phyloP scores from a whole-genome alignment of 1,284 basidiomycete species.

The Pascua sp. region DNA sequence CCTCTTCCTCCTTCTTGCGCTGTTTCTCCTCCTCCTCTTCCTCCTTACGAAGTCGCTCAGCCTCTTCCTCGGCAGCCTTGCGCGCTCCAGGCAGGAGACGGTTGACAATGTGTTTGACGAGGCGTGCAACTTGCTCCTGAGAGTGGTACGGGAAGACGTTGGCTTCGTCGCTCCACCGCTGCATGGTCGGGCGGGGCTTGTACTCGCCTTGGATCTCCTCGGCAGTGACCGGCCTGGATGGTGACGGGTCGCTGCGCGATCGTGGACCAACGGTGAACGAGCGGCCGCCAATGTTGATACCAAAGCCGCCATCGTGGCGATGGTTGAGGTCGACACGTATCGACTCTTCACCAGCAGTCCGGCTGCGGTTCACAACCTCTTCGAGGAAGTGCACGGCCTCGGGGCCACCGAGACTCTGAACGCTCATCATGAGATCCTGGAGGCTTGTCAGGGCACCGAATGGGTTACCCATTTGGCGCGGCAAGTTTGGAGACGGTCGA shows the following conservation, averaged over 20 bases:
- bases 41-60: conserved; percentile 39
- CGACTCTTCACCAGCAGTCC: conserved; percentile 22
- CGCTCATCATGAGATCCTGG: conserved; percentile 67
- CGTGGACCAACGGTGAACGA: conserved; percentile 51
- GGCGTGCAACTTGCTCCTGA: conserved; percentile 68
- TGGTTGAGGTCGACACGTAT: conserved; percentile 37
- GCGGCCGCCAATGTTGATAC: conserved; percentile 33
- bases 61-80: conserved; percentile 46
- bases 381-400: conserved; percentile 80
- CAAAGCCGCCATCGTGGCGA: conserved; percentile 28
- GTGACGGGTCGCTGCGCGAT: conserved; percentile 6
- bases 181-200: conserved; percentile 70
- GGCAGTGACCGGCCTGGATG: neutral
- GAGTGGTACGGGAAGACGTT: conserved; percentile 74
- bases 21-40: conserved; percentile 27
- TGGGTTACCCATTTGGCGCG: conserved; percentile 51
- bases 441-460: conserved; percentile 51
- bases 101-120: conserved; percentile 69
- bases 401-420: conserved; percentile 77
- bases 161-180: conserved; percentile 86
- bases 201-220: conserved; percentile 43
- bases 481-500: conserved; percentile 16
- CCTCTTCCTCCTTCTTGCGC: conserved; percentile 16
- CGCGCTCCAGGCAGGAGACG: conserved; percentile 77
- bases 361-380: conserved; percentile 55